These are phyloP conservation scores for Auricularia sp. DNA, from an alignment of 768 basidiomycete genomes.

Conservation along the genomic window DNA sequence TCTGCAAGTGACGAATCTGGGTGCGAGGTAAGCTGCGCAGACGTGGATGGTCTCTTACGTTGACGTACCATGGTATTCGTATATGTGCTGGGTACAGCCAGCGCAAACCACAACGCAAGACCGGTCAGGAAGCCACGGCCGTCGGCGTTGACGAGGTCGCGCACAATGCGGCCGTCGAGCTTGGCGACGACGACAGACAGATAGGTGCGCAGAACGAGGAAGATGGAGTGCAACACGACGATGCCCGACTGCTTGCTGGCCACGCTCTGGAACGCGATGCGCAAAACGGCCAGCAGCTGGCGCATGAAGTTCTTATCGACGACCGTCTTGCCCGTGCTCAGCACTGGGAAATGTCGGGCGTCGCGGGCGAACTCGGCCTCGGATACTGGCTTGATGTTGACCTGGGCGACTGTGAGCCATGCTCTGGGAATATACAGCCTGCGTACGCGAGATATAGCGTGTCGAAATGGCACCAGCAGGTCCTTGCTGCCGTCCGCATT, in stretches of 20 bases:
- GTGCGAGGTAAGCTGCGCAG: neutral
- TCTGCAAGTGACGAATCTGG: slow-evolving; percentile 82
- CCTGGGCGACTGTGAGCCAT: slow-evolving; percentile 16
- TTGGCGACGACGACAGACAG: slow-evolving; percentile 81
- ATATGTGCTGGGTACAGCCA: slow-evolving; percentile 88
- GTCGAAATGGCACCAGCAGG: slow-evolving; percentile 57
- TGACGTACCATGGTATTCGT: slow-evolving; percentile 81
- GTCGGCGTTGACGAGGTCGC: slow-evolving; percentile 82
- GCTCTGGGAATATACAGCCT: neutral
- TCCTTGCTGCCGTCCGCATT: slow-evolving; percentile 49
- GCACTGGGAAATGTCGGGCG: slow-evolving; percentile 47
- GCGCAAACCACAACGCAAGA: slow-evolving; percentile 75
- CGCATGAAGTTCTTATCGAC: slow-evolving; percentile 59
- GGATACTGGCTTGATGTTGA: slow-evolving; percentile 39
- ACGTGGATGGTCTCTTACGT: slow-evolving; percentile 6
- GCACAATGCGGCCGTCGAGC: slow-evolving; percentile 81
- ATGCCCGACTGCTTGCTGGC: slow-evolving; percentile 63
- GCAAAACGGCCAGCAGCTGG: slow-evolving; percentile 65
- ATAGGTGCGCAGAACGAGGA: slow-evolving; percentile 77
- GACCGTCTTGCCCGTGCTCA: slow-evolving; percentile 40
- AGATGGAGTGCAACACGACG: slow-evolving; percentile 67
- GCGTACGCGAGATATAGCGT: slow-evolving; percentile 51
- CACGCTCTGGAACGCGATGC: slow-evolving; percentile 57
- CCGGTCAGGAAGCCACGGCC: slow-evolving; percentile 74
- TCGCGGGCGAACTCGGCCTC: slow-evolving; percentile 40